phyloP scores from a whole-genome alignment of 169 alveolate species.

The Cytauxzoon felis region DNA sequence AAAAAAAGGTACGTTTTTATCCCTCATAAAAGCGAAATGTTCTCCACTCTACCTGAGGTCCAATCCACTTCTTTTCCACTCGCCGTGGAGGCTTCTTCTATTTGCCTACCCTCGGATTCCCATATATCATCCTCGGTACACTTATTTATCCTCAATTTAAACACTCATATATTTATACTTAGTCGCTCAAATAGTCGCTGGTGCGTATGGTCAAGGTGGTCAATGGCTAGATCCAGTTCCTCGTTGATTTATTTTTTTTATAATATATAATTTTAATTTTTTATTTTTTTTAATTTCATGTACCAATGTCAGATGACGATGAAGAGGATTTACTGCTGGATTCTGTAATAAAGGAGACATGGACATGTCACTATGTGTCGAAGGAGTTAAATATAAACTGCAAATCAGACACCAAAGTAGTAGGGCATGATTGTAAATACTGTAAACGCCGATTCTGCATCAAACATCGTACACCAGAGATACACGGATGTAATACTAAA shows the following conservation, averaged over 20 bases:
- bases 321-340: constrained; percentile 17
- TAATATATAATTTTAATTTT: not conserved
- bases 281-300: not conserved
- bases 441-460: constrained; percentile 56
- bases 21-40: no score
- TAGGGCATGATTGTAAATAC: constrained; percentile 60
- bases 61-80: no score
- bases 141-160: not conserved
- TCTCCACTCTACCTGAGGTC: no score
- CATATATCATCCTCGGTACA: not conserved
- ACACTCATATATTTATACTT: not conserved
- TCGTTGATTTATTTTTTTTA: constrained; percentile 41
- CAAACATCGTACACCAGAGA: constrained; percentile 49
- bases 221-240: constrained; percentile 88
- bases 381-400: constrained; percentile 1
- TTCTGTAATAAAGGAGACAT: constrained; percentile 12
- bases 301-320: not conserved
- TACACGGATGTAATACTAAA: constrained; percentile 55
- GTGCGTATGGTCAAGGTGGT: constrained; percentile 87
- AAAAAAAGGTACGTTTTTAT: constrained; percentile 64
- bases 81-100: no score
- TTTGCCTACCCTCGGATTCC: no score
- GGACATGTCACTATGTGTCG: constrained; percentile 17
- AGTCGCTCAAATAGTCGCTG: constrained; percentile 85
- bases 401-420: constrained; percentile 21